A percentile compares a stretch with the other conserved stretches of the same genome.
Evolutionary conservation across 2,329 filamentous ascomycete genomes (phyloP).

Genomic region (Teratosphaeria zuluensis): DNA sequence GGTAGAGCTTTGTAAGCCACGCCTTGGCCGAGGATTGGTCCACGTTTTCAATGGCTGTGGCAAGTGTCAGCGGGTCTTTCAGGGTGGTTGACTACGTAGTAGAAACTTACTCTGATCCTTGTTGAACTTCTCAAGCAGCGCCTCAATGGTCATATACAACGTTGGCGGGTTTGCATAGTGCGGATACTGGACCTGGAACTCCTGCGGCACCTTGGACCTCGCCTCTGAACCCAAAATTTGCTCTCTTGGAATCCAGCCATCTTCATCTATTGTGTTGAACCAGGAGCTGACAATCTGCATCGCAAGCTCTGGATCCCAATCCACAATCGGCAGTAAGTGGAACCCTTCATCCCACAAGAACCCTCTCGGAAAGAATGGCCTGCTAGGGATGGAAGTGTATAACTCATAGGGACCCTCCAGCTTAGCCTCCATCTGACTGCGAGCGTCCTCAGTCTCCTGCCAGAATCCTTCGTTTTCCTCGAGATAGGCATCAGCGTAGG

Average conservation of each 20-base stretch:
- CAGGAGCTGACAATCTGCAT: constrained; percentile 86
- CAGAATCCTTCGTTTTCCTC: constrained; percentile 94
- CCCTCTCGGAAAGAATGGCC: constrained; percentile 91
- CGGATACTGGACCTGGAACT: constrained; percentile 93
- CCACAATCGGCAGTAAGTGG: constrained; percentile 79
- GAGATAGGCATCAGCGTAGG: constrained; percentile 84
- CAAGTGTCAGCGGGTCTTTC: background rate
- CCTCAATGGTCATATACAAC: constrained; percentile 78
- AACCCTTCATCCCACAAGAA: constrained; percentile 99
- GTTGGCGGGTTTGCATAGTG: constrained; percentile 97
- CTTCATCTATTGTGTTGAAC: constrained; percentile 92
- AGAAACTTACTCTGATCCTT: background rate
- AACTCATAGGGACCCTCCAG: constrained; percentile 78
- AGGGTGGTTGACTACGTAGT: background rate
- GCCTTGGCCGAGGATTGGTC: constrained; percentile 56
- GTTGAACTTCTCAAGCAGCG: constrained; percentile 67
- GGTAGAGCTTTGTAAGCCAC: constrained; percentile 71
- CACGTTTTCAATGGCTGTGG: constrained; percentile 25
- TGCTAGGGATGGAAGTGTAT: constrained; percentile 82
- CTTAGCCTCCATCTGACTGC: constrained; percentile 56
- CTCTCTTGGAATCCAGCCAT: constrained; percentile 95
- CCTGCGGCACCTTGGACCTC: constrained; percentile 81
- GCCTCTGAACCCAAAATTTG: constrained; percentile 90
- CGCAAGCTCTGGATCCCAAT: constrained; percentile 87
- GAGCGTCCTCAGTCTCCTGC: constrained; percentile 78